These are phyloP conservation scores for Balamuthia mandrillaris DNA, from an alignment of 208 protist species.

Conservation along the genomic window DNA sequence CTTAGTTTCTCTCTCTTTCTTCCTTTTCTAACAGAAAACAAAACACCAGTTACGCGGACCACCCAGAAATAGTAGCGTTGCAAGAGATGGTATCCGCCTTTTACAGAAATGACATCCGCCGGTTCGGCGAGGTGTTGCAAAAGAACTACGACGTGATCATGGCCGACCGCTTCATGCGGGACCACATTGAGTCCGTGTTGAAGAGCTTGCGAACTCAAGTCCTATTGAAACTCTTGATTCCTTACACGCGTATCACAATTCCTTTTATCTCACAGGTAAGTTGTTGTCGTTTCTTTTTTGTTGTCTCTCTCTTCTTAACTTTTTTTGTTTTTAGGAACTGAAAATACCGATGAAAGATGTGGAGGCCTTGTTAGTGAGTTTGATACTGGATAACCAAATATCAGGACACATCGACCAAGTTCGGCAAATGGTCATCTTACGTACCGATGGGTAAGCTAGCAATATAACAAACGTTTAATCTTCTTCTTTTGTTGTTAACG, in stretches of 20 bases:
- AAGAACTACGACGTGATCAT: conserved; percentile 48
- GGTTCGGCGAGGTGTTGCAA: conserved; percentile 83
- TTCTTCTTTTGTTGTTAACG: too few relatives aligned
- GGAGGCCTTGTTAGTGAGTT: conserved; percentile 80
- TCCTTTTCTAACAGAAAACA: too few relatives aligned
- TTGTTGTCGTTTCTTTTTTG: background rate
- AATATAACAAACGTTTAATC: too few relatives aligned
- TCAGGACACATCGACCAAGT: conserved; percentile 84
- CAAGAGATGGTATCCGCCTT: conserved; percentile 76
- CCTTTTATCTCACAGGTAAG: conserved; percentile 62
- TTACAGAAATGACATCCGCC: conserved; percentile 22
- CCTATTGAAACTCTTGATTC: conserved; percentile 77
- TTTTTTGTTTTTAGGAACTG: too few relatives aligned
- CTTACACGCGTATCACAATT: conserved; percentile 82
- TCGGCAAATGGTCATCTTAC: background rate
- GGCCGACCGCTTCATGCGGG: conserved; percentile 80
- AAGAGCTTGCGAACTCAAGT: conserved; percentile 86
- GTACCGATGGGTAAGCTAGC: too few relatives aligned
- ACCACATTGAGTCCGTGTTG: conserved; percentile 85
- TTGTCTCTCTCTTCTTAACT: background rate
- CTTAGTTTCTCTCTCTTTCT: background rate
- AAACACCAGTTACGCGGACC: too few relatives aligned
- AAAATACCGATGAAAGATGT: conserved; percentile 77
- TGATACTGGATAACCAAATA: conserved; percentile 86
- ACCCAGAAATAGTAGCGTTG: conserved; percentile 85